A percentile compares a stretch with the other conserved stretches of the same genome.
Conservation (phyloP, 164 flowering plant species). For the Tetrastigma voinierianum region DNA sequence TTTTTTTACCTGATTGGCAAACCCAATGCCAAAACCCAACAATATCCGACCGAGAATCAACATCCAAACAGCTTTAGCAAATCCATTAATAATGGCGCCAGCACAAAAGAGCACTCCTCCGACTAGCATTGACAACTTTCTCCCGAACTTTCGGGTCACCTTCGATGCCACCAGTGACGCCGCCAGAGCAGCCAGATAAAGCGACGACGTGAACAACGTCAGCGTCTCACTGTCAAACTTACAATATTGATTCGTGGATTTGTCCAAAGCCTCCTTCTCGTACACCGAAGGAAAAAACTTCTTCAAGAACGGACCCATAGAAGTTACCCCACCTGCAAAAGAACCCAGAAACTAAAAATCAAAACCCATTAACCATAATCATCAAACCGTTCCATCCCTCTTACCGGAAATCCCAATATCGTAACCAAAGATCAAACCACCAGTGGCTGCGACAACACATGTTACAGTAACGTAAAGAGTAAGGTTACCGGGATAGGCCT, state of each 20-base stretch:
- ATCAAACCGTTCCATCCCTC: too few species aligned
- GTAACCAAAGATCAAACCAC: slow-evolving; percentile 35
- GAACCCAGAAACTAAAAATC: too few species aligned
- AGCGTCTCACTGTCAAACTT: slow-evolving; percentile 22
- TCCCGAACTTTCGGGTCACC: slow-evolving; percentile 25
- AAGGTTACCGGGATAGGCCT: slow-evolving; percentile 1
- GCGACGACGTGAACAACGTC: slow-evolving; percentile 34
- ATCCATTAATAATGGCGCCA: slow-evolving; percentile 25
- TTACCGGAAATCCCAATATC: slow-evolving; percentile 34
- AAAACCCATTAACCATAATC: too few species aligned
- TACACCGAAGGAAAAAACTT: slow-evolving; percentile 32
- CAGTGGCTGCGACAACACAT: slow-evolving; percentile 25
- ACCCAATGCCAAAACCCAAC: slow-evolving; percentile 38
- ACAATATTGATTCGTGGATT: slow-evolving; percentile 31
- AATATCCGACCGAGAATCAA: slow-evolving; percentile 36
- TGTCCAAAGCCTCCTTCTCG: background rate
- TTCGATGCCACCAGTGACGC: slow-evolving; percentile 31
- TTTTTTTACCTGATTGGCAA: slow-evolving; percentile 41
- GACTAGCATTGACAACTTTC: slow-evolving; percentile 26
- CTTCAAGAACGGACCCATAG: slow-evolving; percentile 29
- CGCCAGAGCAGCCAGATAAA: slow-evolving; percentile 28
- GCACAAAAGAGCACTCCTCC: slow-evolving; percentile 23
- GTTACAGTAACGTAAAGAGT: slow-evolving; percentile 1
- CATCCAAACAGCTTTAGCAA: slow-evolving; percentile 21
- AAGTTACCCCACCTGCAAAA: slow-evolving; percentile 35